Base-by-base conservation (phyloP, 2,329 filamentous ascomycete species). In the Alternaria gansuensis region DNA sequence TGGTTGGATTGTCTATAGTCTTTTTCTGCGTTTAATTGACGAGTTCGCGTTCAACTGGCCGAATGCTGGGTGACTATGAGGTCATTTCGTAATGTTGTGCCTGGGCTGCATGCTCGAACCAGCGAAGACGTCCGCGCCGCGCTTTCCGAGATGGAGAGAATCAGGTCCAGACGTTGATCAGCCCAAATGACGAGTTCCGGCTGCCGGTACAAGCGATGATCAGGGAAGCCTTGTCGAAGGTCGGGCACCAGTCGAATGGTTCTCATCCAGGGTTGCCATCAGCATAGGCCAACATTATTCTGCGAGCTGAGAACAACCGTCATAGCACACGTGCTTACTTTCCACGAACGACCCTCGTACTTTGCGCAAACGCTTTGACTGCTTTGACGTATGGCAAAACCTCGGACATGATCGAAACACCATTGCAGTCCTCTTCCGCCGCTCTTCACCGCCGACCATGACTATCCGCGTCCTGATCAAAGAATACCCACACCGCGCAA, bases 401-500 rank as follows among this genome's bases (percentile, higher is more conserved):
- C 45, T 51, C 56, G 67, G 70, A 71, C 64, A 73, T 74, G 71
- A 61, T 64, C 59, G 58, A 56, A 60, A 36, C 46, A 43, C 51
- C 59, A 51, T 23, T 43, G 37, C 39, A 49, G 36, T 41, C 51
- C 34, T 51, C 33, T 51, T 44, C 54, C 58, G 62, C 56, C 39
- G 37, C 54, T 61, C 40, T 57, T 59, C 50, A 60, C 65, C 57
- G 37, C 59, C 61, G 50, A 73, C 70, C 68, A 77, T 77, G 74
- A 75, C 73, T 59, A 90, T 92, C 79, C 89, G 90, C 71, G 87
- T 97, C 61, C 86, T 95, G 71, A 88, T 96, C 77, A 90, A 90
- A 80, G 93, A 97, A 75, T 87, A 92, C 74, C 92, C 92, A 67
- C 88, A 92, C 75, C 91, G 94, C 66, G 90, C 92, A 66, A 92